Conservation (phyloP, 768 basidiomycete species). For the Auriscalpium vulgare region DNA sequence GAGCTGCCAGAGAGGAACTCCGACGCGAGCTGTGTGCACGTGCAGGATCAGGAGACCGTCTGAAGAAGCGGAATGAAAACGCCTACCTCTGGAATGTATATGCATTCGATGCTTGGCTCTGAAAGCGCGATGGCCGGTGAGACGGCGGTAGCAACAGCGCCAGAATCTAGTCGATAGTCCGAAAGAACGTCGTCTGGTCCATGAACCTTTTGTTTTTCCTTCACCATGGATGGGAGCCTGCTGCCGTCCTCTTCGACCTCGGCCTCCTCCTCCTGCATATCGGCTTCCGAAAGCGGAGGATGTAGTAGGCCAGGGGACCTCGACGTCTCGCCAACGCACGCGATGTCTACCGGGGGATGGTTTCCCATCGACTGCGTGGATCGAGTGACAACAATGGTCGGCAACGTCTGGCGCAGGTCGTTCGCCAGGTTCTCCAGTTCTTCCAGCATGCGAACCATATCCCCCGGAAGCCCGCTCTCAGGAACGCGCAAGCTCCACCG, state of each 20-base stretch:
- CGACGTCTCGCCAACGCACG: neutral
- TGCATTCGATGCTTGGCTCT: conserved; percentile 9
- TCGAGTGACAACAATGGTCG: conserved; percentile 12
- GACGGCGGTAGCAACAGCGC: neutral
- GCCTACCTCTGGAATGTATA: conserved; percentile 10
- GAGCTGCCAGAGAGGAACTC: conserved; percentile 13
- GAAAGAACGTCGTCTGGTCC: neutral
- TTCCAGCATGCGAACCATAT: conserved; percentile 13
- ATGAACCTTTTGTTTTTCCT: conserved; percentile 1
- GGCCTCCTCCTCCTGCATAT: neutral
- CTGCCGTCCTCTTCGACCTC: neutral
- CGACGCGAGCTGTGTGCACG: conserved; percentile 4
- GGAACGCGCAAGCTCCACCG: conserved; percentile 15
- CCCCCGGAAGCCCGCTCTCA: conserved; percentile 10
- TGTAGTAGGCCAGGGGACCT: conserved; percentile 1
- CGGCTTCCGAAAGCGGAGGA: neutral
- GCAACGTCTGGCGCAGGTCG: conserved; percentile 9
- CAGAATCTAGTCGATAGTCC: too few relatives aligned
- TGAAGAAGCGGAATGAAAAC: neutral
- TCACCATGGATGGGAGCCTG: neutral
- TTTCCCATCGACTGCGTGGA: conserved; percentile 7
- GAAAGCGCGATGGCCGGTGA: neutral
- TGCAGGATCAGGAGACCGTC: neutral
- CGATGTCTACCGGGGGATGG: neutral
- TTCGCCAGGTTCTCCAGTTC: conserved; percentile 11